Percentiles rank a stretch among this genome's conserved stretches.
phyloP scores from a whole-genome alignment of 805 yeast species.

The Candida montana region DNA sequence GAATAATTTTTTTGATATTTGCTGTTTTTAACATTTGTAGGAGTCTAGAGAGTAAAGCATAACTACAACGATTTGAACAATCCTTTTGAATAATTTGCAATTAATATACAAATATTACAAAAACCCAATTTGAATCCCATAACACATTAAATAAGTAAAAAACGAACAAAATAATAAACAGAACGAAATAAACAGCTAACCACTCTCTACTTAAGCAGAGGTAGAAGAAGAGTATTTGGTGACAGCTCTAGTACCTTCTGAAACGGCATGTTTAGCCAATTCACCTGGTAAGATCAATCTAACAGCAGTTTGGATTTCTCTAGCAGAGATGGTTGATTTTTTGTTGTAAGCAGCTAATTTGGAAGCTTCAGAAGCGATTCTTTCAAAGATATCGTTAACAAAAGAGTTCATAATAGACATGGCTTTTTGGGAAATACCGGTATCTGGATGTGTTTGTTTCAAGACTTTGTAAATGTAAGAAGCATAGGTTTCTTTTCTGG shows the following conservation, averaged over 20 bases:
- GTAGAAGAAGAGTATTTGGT: conserved; percentile 85
- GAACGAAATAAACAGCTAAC: conserved; percentile 6
- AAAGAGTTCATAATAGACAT: conserved; percentile 99
- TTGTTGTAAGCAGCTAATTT: conserved; percentile 99
- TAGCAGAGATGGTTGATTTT: conserved; percentile 96
- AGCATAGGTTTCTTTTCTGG: conserved; percentile 97
- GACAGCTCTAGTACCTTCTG: conserved; percentile 99
- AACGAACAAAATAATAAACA: conserved; percentile 10
- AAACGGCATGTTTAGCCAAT: conserved; percentile 97
- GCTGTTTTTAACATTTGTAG: no score
- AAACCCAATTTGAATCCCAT: conserved; percentile 12
- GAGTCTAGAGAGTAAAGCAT: no score
- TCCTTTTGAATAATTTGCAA: no score
- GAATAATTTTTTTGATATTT: no score
- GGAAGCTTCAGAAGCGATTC: conserved; percentile 97
- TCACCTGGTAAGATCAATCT: conserved; percentile 98
- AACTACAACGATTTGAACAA: no score
- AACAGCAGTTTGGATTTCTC: conserved; percentile 98
- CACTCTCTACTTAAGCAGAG: conserved; percentile 30
- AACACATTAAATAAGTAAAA: conserved; percentile 12
- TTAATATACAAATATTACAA: conserved; percentile 7
- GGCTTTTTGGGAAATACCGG: conserved; percentile 98
- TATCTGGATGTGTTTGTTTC: conserved; percentile 98
- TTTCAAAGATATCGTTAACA: conserved; percentile 96
- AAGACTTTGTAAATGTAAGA: conserved; percentile 97